Evolutionary conservation across 371 early-diverging fungal species (phyloP).

Genomic region (Coemansia sp.): DNA sequence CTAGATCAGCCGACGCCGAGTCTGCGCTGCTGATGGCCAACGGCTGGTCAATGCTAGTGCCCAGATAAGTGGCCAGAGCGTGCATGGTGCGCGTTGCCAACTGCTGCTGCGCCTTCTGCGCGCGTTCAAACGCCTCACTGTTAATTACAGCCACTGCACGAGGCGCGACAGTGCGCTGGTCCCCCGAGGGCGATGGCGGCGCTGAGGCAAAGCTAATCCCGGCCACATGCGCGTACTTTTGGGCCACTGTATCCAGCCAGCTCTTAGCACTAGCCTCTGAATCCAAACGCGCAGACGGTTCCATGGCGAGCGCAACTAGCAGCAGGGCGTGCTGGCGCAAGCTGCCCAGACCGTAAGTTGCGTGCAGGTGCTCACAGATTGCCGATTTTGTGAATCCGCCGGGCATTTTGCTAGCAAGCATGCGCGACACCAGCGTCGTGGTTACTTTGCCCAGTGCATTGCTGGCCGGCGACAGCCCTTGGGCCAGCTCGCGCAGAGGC

Average conservation of each 20-base stretch:
- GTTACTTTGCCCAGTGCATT: slow-evolving; percentile 83
- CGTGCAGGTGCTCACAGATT: slow-evolving; percentile 73
- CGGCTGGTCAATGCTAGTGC: slow-evolving; percentile 71
- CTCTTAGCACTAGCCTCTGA: slow-evolving; percentile 77
- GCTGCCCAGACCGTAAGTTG: slow-evolving; percentile 65
- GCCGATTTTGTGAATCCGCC: slow-evolving; percentile 84
- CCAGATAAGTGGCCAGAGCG: slow-evolving; percentile 80
- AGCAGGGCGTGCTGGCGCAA: slow-evolving; percentile 76
- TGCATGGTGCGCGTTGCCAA: slow-evolving; percentile 82
- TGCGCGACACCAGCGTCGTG: slow-evolving; percentile 72
- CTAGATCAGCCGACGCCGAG: slow-evolving; percentile 68
- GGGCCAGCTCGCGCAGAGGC: slow-evolving; percentile 80
- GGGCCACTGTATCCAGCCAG: slow-evolving; percentile 79
- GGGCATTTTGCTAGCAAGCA: slow-evolving; percentile 91
- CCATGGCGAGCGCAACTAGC: slow-evolving; percentile 80
- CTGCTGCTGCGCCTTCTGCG: slow-evolving; percentile 73
- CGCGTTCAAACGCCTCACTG: slow-evolving; percentile 82
- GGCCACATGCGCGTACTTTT: slow-evolving; percentile 77
- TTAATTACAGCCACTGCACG: slow-evolving; percentile 69
- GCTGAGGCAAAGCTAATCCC: slow-evolving; percentile 59
- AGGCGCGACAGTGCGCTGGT: slow-evolving; percentile 61
- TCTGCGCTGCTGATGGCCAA: slow-evolving; percentile 6
- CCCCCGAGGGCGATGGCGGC: slow-evolving; percentile 62
- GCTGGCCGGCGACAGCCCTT: slow-evolving; percentile 64
- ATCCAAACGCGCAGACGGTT: slow-evolving; percentile 80